Evolutionary conservation across 2,329 filamentous ascomycete genomes (phyloP).

Genomic region (Lomentospora prolificans): DNA sequence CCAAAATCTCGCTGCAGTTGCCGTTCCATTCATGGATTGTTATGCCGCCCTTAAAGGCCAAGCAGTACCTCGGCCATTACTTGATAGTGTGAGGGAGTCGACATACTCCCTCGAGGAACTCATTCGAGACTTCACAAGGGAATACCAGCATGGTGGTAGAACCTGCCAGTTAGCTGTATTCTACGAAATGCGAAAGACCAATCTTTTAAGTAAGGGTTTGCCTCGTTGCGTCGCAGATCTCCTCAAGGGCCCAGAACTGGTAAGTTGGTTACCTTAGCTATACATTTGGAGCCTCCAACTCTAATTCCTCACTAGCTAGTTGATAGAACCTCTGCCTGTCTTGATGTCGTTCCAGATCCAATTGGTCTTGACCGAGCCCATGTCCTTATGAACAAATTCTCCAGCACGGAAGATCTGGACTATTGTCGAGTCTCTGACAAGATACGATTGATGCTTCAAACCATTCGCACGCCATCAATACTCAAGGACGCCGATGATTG

Average conservation of each 20-base stretch:
- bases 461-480: slow-evolving; percentile 12
- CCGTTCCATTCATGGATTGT: slow-evolving; percentile 12
- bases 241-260: slow-evolving; percentile 9
- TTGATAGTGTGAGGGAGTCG: slow-evolving; percentile 12
- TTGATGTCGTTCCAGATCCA: slow-evolving; percentile 16
- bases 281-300: background rate
- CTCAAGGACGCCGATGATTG: slow-evolving; percentile 14
- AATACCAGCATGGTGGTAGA: slow-evolving; percentile 10
- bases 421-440: slow-evolving; percentile 14
- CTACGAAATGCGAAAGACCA: slow-evolving; percentile 16
- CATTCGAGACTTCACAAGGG: slow-evolving; percentile 14
- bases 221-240: slow-evolving; percentile 12
- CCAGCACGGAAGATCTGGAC: slow-evolving; percentile 10
- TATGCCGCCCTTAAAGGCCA: slow-evolving; percentile 11
- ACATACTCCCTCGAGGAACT: slow-evolving; percentile 14
- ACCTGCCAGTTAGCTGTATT: slow-evolving; percentile 14
- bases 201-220: slow-evolving; percentile 12
- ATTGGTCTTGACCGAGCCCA: slow-evolving; percentile 16
- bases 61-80: slow-evolving; percentile 12
- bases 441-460: slow-evolving; percentile 12
- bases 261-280: background rate
- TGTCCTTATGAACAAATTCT: slow-evolving; percentile 19
- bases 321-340: slow-evolving; percentile 14
- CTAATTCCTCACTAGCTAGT: slow-evolving; percentile 15
- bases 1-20: slow-evolving; percentile 15